Evolutionary conservation across 768 basidiomycete genomes (phyloP), one percentile per base, ranked within the genome.

Genomic region (Asterophora parasitica): DNA sequence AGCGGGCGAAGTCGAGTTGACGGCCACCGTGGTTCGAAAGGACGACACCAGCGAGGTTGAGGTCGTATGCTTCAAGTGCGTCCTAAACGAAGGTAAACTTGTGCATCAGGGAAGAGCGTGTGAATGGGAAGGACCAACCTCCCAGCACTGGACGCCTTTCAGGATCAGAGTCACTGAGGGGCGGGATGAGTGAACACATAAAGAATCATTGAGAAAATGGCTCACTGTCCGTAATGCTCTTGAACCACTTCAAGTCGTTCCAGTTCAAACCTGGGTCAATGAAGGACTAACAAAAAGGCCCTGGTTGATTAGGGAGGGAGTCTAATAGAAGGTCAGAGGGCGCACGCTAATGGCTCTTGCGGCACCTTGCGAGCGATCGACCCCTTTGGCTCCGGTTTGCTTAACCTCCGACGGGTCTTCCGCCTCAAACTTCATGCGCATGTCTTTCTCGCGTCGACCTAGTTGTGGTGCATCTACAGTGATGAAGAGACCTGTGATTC

Each of bases 401-500:
- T 66, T 71, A 7, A 79, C 76, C 50, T 78, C 79, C 9, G 76
- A 74, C 16, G 78, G 78, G 55, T 82, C 82, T 28, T 84, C 86
- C 2, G 87, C 92, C 32, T 88, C 90, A 51, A 97, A 97, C 62
- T 92, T 95, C 82, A 88, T 88, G 19, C 95, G 77, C 93, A 98
- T 97, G 61, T 98, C 95, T 69, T 94, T 93, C 64, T 95, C 93
- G 50, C 94, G 78, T 10, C 93, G 80, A 36, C 95, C 95, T 8
- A 98, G 82, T 56, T 96, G 93, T 5, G 95, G 95, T 0, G 95
- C 95, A 68, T 98, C 95, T 20, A 98, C 95, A 0, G 95, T 97
- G 63, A 98, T 96, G 66, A 98, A 97, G 10, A 98, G 71, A 3
- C 78, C 95, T 64, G 92, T 94, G 61, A 99, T 79, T 2, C 95